Percentiles rank a stretch among this genome's conserved stretches.
Evolutionary conservation across 2,329 filamentous ascomycete genomes (phyloP).

Genomic region (Diaporthe caulivora): DNA sequence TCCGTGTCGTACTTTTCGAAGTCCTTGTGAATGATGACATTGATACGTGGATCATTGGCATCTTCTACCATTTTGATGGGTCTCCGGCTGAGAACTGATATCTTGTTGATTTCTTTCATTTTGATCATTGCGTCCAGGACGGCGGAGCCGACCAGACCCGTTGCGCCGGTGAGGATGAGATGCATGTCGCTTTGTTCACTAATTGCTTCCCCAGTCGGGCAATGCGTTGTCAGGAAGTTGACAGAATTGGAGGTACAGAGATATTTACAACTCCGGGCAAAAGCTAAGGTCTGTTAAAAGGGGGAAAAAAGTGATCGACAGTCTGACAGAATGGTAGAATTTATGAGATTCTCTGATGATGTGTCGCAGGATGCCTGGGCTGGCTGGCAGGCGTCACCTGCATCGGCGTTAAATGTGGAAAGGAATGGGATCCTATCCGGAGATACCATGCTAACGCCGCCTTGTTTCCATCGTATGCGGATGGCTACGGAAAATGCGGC

Average conservation of each 20-base stretch:
- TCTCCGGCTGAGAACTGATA: slow-evolving; percentile 76
- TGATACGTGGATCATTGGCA: slow-evolving; percentile 68
- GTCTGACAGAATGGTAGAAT: background rate
- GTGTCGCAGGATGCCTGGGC: background rate
- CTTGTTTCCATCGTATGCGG: too few species aligned
- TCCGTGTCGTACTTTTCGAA: slow-evolving; percentile 70
- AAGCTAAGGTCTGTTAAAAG: too few species aligned
- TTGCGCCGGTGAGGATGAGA: slow-evolving; percentile 77
- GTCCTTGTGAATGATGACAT: slow-evolving; percentile 77
- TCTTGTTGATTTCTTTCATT: slow-evolving; percentile 67
- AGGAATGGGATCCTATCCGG: background rate
- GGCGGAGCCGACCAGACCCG: slow-evolving; percentile 73
- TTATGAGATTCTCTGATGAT: background rate
- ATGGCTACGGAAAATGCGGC: background rate
- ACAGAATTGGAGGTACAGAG: too few species aligned
- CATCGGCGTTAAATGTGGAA: background rate
- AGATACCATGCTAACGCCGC: background rate
- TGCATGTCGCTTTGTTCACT: slow-evolving; percentile 59
- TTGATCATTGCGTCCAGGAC: slow-evolving; percentile 73
- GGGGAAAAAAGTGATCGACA: too few species aligned
- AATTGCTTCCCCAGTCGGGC: too few species aligned
- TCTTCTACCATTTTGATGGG: slow-evolving; percentile 73
- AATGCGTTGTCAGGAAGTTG: background rate
- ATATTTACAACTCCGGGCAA: too few species aligned
- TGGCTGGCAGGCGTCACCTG: slow-evolving; percentile 26